Evolutionary conservation across 2,329 filamentous ascomycete species (phyloP), one percentile per base, ranked within the genome.

Genomic region (Sporothrix globosa): DNA sequence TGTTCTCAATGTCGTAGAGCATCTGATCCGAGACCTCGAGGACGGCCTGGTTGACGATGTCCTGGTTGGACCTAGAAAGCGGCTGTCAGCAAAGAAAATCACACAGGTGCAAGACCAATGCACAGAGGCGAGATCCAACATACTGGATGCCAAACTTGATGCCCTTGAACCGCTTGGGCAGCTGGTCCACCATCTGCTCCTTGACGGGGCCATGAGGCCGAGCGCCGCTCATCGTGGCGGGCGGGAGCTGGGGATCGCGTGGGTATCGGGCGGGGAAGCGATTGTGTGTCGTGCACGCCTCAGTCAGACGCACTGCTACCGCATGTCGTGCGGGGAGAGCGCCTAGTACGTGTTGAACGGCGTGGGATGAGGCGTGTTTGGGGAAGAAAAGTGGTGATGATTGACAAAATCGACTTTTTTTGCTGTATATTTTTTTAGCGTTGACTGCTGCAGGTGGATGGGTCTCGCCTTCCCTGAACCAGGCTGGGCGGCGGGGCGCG

Each of bases 131-230:
- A 69, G 27, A 3, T 30, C 27, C 61, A 24, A 63, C 87, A 75
- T 83, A 94, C 90, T 97, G 88, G 73, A 98, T 92, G 77, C 95
- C 95, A 81, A 98, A 98, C 78, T 97, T 94, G 79, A 98, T 87
- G 78, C 93, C 91, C 79, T 91, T 93, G 83, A 97, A 96, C 77
- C 92, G 91, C 84, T 97, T 97, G 46, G 95, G 95, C 70, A 92
- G 86, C 78, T 90, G 90, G 81, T 97, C 93, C 69, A 93, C 87
- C 79, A 97, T 91, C 86, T 97, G 93, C 83, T 93, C 89, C 85
- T 97, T 69, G 61, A 73, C 66, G 60, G 70, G 72, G 66, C 70
- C 72, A 67, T 73, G 63, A 44, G 72, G 61, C 72, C 72, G 63
- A 24, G 72, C 68, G 70, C 27, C 70, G 52, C 67, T 69, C 72